Conservation (phyloP, 116 monocot species). For the Papilionanthe hybrid region DNA sequence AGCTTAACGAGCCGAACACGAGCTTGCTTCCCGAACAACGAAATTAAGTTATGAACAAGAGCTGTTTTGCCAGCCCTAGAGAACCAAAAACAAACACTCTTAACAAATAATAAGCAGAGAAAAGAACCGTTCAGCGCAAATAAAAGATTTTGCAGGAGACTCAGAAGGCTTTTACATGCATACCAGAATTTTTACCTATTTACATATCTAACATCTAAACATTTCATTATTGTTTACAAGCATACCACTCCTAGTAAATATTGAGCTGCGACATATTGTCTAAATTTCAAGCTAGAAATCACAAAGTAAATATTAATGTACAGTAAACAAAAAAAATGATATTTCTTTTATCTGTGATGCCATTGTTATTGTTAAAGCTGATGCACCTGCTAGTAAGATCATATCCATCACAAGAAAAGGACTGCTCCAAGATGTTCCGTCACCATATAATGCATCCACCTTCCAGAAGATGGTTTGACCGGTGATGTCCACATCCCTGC, state of each 20-base stretch:
- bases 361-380: conserved; percentile 55
- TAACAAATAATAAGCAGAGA: too few relatives aligned
- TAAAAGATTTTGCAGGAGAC: too few relatives aligned
- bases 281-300: background rate
- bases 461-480: conserved; percentile 36
- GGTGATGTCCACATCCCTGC: conserved; percentile 68
- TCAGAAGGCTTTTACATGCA: too few relatives aligned
- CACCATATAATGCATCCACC: conserved; percentile 53
- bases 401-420: conserved; percentile 53
- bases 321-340: background rate
- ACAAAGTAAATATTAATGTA: background rate
- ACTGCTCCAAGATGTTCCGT: conserved; percentile 64
- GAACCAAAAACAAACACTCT: too few relatives aligned
- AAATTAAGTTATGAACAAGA: too few relatives aligned
- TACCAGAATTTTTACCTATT: too few relatives aligned
- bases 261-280: background rate
- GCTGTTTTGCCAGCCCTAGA: too few relatives aligned
- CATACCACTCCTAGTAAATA: too few relatives aligned
- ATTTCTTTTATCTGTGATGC: conserved; percentile 62
- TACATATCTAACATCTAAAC: background rate
- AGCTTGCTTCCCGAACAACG: too few relatives aligned
- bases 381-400: conserved; percentile 45
- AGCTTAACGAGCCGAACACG: too few relatives aligned
- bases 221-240: too few relatives aligned
- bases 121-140: too few relatives aligned